Conservation (phyloP, 768 basidiomycete genomes). For the Rhizopogon roseolus region DNA sequence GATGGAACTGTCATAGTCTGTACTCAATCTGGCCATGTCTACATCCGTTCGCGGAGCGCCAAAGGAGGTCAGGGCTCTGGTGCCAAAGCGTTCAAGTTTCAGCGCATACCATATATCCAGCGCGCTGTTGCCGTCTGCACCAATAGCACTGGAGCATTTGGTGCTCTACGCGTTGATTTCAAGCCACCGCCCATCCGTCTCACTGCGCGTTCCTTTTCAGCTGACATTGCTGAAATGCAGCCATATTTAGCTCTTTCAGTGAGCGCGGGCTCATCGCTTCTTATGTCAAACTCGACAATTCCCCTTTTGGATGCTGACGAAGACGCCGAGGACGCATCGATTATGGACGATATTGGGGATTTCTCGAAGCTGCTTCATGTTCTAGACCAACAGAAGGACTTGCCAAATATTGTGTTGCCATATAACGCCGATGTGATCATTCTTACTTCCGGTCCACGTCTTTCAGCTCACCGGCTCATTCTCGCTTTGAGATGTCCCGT, state of each 20-base stretch:
- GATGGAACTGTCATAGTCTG: constrained; percentile 90
- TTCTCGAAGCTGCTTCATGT: constrained; percentile 18
- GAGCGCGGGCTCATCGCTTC: background rate
- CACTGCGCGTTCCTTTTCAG: constrained; percentile 49
- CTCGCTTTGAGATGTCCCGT: constrained; percentile 54
- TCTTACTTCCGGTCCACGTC: constrained; percentile 36
- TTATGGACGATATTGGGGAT: constrained; percentile 31
- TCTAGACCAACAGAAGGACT: constrained; percentile 4
- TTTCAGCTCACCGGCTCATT: constrained; percentile 66
- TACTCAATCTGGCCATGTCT: constrained; percentile 94
- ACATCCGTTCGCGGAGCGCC: constrained; percentile 63
- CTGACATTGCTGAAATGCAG: constrained; percentile 62
- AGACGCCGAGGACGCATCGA: constrained; percentile 33
- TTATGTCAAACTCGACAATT: background rate
- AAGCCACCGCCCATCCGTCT: constrained; percentile 50
- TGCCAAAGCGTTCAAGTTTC: constrained; percentile 67
- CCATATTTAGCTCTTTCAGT: constrained; percentile 44
- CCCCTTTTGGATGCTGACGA: constrained; percentile 21
- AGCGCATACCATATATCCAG: constrained; percentile 75
- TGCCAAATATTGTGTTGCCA: constrained; percentile 12
- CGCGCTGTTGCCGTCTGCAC: constrained; percentile 82
- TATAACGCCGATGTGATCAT: constrained; percentile 66
- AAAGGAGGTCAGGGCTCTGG: constrained; percentile 18
- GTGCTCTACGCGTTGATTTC: constrained; percentile 75
- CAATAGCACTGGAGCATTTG: constrained; percentile 85